Base-by-base conservation (phyloP, 164 flowering plant genomes). In the Hamamelis virginiana region DNA sequence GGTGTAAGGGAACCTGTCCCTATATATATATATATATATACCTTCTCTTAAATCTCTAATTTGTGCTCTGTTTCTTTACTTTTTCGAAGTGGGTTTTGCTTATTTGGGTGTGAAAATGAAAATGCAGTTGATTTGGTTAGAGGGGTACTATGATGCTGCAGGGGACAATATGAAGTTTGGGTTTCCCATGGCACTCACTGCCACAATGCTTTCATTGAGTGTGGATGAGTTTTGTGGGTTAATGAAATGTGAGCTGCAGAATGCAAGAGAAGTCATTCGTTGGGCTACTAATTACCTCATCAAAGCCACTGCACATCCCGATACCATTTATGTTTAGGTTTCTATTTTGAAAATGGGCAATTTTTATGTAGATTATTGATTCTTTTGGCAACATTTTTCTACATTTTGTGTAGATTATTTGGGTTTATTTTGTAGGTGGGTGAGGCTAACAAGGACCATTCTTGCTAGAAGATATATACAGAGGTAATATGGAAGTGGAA, bases 101-200 rank as follows among this genome's bases (percentile, higher is more conserved):
- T 8, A 46, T 43, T 67, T 78, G 13, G 55, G 64, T 70, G 28
- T 68, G 38, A 59, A 62, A 57, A n/a, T 70, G 73, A 47, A 46
- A 82, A 84, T 88, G 89, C 86, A 91, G 98, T 94, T 66, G 96
- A 91, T 83, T 86, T 94, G 82, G 98, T 89, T 45, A 97, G 98
- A 69, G 98, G 98, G 14, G n/a, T n/a, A n/a, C n/a, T 91, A 94
- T 69, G 91, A 94, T 66, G 98, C 90, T 75, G 97, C 98, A 60
- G 98, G 98, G 64, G 98, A 94, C 76, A 94, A 94, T 76, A 94
- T 94, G 79, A 94, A 94, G 87, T 94, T 94, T 81, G 97, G 96
- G 53, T 94, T 90, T 47, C 98, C 98, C 12, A 91, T 94, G 98
- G 97, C 98, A 1, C 91, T 91, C 78, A 90, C 97, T 1, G 85